Evolutionary conservation across 768 basidiomycete species (phyloP), one percentile per base, ranked within the genome.

Genomic region (Amanita exitialis): DNA sequence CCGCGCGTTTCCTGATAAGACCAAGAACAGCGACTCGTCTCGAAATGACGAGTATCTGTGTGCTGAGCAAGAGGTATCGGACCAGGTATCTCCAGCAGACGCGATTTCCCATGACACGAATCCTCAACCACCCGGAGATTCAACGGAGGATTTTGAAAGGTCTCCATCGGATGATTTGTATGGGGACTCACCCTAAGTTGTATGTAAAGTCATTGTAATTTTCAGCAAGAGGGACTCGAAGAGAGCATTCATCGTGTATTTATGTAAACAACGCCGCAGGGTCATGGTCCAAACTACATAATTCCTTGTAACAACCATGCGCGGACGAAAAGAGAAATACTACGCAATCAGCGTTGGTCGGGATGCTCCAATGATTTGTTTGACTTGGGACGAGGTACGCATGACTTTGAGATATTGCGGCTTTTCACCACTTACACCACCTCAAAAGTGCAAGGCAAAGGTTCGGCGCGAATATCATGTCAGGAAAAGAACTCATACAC

Each of bases 281-380:
- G 30, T 30, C 9, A 30, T 7, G 25, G 6, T 27, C 25, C 30
- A 30, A 30, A 10, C 30, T 8, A 27, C n/a, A n/a, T n/a, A n/a
- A n/a, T n/a, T n/a, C n/a, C 23, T 23, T 23, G 23, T 23, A 23
- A 32, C 13, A 32, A 13, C 13, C 32, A 32, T n/a, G 36, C 21
- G 36, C 20, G 20, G 39, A 37, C 21, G 18, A 66, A 66, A 63
- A 51, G 49, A 47, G n/a, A 83, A 80, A 54, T 82, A 65, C 54
- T 86, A 84, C 49, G 84, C 83, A 3, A 82, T 86, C 1, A 65
- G 69, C 34, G 63, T 71, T 35, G 84, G 84, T 2, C 66, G 79
- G 23, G 66, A 75, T 52, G 83, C 80, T 1, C 75, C 78, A 0
- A 72, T 66, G 34, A 74, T 86, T 13, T 85, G 81, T 44, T 58